phyloP scores from a whole-genome alignment of 768 basidiomycete genomes.

The Stropharia rugosoannulata region DNA sequence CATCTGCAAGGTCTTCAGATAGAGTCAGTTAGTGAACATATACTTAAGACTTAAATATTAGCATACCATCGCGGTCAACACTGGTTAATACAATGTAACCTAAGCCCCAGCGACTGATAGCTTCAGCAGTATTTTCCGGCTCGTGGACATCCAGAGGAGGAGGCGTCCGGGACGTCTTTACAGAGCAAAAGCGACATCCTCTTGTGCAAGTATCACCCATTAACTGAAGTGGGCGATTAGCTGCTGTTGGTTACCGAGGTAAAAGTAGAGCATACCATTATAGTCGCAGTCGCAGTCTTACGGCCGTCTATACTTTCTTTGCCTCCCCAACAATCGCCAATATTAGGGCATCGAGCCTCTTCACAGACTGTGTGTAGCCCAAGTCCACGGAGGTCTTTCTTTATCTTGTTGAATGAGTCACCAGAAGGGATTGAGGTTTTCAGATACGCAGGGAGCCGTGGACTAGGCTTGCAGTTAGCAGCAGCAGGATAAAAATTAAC shows the following conservation, averaged over 20 bases:
- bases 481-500: neutral
- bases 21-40: neutral
- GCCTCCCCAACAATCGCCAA: conserved; percentile 99
- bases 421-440: conserved; percentile 94
- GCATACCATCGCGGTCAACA: conserved; percentile 93
- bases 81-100: conserved; percentile 98
- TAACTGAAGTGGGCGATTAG: conserved; percentile 47
- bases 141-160: conserved; percentile 94
- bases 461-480: conserved; percentile 41
- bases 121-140: conserved; percentile 97
- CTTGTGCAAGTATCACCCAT: conserved; percentile 99
- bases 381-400: conserved; percentile 91
- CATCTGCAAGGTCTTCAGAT: conserved; percentile 79
- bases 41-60: neutral
- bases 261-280: conserved; percentile 68
- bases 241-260: neutral
- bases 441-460: conserved; percentile 81
- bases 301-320: conserved; percentile 73
- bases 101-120: conserved; percentile 95
- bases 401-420: conserved; percentile 86
- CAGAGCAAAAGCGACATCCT: conserved; percentile 96
- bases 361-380: conserved; percentile 96
- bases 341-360: conserved; percentile 98
- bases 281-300: conserved; percentile 91
- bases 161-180: conserved; percentile 89